Conservation (phyloP, 169 alveolate genomes). For the Cryptosporidium ryanae region DNA sequence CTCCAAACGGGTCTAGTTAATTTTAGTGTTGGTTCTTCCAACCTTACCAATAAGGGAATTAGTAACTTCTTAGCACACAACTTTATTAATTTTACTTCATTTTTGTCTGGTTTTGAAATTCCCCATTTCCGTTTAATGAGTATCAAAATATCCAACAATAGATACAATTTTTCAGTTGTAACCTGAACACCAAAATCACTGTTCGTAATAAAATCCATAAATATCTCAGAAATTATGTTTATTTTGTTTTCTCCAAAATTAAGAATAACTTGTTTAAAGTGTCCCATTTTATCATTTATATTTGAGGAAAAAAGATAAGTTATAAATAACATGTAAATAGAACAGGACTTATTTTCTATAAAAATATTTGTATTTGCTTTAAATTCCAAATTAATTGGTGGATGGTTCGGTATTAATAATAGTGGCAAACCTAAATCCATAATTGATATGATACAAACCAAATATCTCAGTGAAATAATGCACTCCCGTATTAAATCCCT, state of each 20-base stretch:
- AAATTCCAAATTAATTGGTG: constrained; percentile 15
- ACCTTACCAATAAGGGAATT: constrained; percentile 42
- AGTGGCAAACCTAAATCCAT: constrained; percentile 10
- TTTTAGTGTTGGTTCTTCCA: constrained; percentile 58
- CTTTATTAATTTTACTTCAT: background rate
- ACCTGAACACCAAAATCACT: constrained; percentile 9
- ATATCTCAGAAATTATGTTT: constrained; percentile 22
- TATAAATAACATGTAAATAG: background rate
- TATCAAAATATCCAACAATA: constrained; percentile 51
- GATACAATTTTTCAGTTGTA: constrained; percentile 26
- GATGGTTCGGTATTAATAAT: constrained; percentile 49
- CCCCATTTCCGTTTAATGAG: constrained; percentile 38
- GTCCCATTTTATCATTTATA: background rate
- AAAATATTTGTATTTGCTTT: background rate
- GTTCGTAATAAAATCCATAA: constrained; percentile 51
- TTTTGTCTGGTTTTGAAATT: background rate
- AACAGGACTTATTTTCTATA: background rate
- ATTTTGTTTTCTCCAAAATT: background rate
- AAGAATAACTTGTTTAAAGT: background rate
- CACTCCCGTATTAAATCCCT: constrained; percentile 26
- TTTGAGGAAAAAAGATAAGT: background rate
- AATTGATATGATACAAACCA: constrained; percentile 31
- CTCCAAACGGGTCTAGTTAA: constrained; percentile 66
- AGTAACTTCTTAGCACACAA: constrained; percentile 29
- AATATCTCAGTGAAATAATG: constrained; percentile 58